Base-by-base conservation (phyloP, 1,139 yeast genomes). In the Trichomonascaceae sp. region DNA sequence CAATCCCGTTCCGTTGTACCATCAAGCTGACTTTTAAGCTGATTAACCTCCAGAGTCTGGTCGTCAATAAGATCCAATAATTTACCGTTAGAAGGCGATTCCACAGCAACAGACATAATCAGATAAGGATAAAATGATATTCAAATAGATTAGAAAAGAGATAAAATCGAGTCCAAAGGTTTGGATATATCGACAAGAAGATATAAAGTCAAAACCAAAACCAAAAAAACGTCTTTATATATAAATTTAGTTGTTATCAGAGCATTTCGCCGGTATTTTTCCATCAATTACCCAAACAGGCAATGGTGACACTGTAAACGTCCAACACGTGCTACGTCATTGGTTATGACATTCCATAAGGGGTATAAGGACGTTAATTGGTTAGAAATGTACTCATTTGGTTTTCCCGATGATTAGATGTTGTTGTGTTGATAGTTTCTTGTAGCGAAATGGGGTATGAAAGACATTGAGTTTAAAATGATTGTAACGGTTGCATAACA, bases 1-100 rank as follows among this genome's bases (percentile, higher is more conserved):
- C 65, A 62, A 19, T 51, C 57, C 27, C 44, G 49, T 12, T 44
- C 32, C 12, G 24, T 13, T 43, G 57, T 58, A 18, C n/a, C 24
- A 17, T 19, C 32, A 17, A 19, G 27, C 13, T 39, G 53, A 18
- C 50, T 47, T 43, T 70, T 71, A 44, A 73, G 58, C 24, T 63
- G 63, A 57, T 74, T 74, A 32, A 74, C 65, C n/a, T 68, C 67
- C 57, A 72, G 75, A 17, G 74, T 70, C 15, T 53, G 57, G 20
- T 57, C 58, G 51, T 57, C 61, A 51, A 63, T 66, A 53, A 61
- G 63, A 22, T 57, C 60, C 49, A 57, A 50, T 15, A 50, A 24
- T 36, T 50, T 50, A 30, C 47, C 52, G 36, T 22, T n/a, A 17
- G 27, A 22, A 12, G 46, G 45, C 15, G 19, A 6, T 13, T 20